Conservation (phyloP, 106 monocot species). For the Narthecium ossifragum region DNA sequence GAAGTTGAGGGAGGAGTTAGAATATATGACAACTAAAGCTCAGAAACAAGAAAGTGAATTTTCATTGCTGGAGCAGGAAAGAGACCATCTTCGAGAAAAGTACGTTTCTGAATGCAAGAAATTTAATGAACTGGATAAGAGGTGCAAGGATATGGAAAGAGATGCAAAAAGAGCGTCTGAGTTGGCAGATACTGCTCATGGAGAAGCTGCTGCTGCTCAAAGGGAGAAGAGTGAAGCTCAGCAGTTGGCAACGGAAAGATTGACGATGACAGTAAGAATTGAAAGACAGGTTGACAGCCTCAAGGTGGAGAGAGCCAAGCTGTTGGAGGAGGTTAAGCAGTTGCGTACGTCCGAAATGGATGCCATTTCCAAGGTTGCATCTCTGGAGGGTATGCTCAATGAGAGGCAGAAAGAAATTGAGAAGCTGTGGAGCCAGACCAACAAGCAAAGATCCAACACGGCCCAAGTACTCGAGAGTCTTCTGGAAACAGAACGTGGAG, state of each 20-base stretch:
- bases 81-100: conserved; percentile 74
- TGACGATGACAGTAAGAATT: conserved; percentile 62
- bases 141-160: conserved; percentile 70
- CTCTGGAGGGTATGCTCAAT: conserved; percentile 60
- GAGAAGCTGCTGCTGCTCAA: conserved; percentile 54
- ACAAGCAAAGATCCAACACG: conserved; percentile 90
- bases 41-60: conserved; percentile 62
- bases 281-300: conserved; percentile 60
- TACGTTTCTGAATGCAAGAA: conserved; percentile 70
- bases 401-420: conserved; percentile 86
- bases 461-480: conserved; percentile 91
- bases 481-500: conserved; percentile 65
- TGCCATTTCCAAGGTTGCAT: conserved; percentile 45
- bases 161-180: conserved; percentile 70
- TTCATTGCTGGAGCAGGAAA: conserved; percentile 75
- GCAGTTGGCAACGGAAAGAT: conserved; percentile 66
- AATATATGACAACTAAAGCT: conserved; percentile 36
- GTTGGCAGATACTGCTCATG: conserved; percentile 64
- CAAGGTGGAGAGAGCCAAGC: conserved; percentile 46
- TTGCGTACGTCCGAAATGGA: conserved; percentile 49
- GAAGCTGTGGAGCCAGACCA: conserved; percentile 65
- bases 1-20: conserved; percentile 36
- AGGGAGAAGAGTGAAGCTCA: conserved; percentile 84
- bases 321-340: conserved; percentile 43
- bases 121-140: conserved; percentile 62